Percentiles rank a stretch among this genome's conserved stretches.
These are phyloP conservation scores for Zygotorulaspora sp. DNA, from an alignment of 805 yeast species.

Conservation along the genomic window DNA sequence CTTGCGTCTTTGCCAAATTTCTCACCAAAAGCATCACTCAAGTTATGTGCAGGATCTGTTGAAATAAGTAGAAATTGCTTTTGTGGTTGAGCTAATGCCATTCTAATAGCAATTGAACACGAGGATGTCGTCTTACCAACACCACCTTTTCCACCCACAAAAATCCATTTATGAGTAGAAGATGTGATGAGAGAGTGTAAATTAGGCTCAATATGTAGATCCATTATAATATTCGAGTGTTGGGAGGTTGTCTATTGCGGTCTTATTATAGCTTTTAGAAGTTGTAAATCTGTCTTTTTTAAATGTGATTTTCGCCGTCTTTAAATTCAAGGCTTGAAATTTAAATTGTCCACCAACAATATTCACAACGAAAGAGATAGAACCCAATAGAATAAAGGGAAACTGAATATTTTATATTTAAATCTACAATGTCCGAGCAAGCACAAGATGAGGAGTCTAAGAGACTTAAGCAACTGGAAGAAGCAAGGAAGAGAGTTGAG, in stretches of 20 bases:
- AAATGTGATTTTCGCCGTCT: neutral
- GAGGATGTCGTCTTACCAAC: slow-evolving; percentile 99
- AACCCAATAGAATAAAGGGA: neutral
- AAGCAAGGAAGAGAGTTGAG: slow-evolving; percentile 68
- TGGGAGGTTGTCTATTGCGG: too few relatives aligned
- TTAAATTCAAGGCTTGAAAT: slow-evolving; percentile 1
- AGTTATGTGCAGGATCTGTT: slow-evolving; percentile 97
- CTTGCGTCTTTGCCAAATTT: slow-evolving; percentile 97
- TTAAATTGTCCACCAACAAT: neutral
- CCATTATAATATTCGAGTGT: too few relatives aligned
- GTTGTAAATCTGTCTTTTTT: too few relatives aligned
- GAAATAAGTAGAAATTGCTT: slow-evolving; percentile 86
- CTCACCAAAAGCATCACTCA: slow-evolving; percentile 97
- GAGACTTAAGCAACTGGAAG: slow-evolving; percentile 62
- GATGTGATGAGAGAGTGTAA: slow-evolving; percentile 65
- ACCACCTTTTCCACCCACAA: slow-evolving; percentile 99
- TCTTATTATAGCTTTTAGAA: slow-evolving; percentile 1
- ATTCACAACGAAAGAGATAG: neutral
- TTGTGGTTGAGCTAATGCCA: slow-evolving; percentile 74
- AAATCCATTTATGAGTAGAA: slow-evolving; percentile 82
- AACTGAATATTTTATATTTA: too few relatives aligned
- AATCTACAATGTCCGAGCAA: slow-evolving; percentile 19
- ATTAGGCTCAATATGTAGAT: slow-evolving; percentile 65
- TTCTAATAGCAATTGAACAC: slow-evolving; percentile 89
- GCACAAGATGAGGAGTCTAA: slow-evolving; percentile 35